A percentile compares a stretch with the other conserved stretches of the same genome.
These are phyloP conservation scores for Jaltomata sinuosa DNA, from an alignment of 257 asterid species.

Conservation along the genomic window DNA sequence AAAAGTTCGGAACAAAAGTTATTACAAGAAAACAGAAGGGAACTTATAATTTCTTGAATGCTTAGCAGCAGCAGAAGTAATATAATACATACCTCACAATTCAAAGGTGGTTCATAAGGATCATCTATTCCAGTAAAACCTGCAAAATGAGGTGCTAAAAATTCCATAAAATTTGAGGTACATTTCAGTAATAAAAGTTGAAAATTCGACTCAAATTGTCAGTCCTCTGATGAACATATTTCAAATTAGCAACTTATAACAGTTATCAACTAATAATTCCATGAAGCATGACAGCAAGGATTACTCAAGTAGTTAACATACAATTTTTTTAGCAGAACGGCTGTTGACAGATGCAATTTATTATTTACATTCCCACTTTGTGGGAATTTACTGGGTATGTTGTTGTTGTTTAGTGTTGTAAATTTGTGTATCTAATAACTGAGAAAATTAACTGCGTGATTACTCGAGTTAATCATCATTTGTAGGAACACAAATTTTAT, in stretches of 20 bases:
- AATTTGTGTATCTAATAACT: neutral
- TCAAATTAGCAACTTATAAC: neutral
- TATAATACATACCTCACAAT: constrained; percentile 51
- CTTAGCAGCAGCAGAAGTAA: neutral
- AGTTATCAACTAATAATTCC: neutral
- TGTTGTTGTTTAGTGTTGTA: no score
- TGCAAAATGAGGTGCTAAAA: constrained; percentile 14
- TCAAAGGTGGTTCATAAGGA: constrained; percentile 85
- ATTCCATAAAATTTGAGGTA: neutral
- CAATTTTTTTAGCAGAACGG: neutral
- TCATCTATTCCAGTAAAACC: constrained; percentile 98
- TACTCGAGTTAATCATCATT: neutral
- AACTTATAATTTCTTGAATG: neutral
- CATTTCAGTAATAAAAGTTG: neutral
- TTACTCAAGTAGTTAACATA: neutral
- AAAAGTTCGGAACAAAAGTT: no score
- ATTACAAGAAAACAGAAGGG: neutral
- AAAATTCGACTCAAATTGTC: neutral
- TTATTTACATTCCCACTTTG: no score
- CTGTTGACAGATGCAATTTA: neutral
- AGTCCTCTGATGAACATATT: neutral
- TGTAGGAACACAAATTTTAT: neutral
- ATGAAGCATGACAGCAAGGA: neutral
- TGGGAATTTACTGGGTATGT: no score
- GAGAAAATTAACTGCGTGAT: neutral